phyloP scores from a whole-genome alignment of 164 flowering plant genomes.

The Paratinospora sagittata region DNA sequence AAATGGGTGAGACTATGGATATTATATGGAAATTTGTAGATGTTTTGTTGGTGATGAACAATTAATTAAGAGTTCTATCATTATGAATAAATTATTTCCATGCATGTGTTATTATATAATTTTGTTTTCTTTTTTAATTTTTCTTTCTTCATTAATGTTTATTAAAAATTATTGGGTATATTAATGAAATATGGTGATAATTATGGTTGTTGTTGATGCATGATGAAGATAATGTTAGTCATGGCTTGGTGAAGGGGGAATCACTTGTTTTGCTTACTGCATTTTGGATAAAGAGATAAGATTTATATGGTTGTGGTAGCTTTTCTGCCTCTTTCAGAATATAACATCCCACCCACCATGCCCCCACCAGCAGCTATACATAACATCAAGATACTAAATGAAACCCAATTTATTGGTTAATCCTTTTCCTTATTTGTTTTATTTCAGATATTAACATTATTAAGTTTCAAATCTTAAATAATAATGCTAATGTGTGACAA shows the following conservation, averaged over 20 bases:
- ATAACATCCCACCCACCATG: no score
- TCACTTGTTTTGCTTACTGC: background rate
- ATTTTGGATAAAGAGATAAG: background rate
- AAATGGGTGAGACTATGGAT: background rate
- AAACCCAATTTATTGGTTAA: no score
- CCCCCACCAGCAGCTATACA: no score
- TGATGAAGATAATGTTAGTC: background rate
- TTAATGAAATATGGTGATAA: background rate
- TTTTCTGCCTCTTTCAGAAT: background rate
- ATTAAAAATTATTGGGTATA: no score
- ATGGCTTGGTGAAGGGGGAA: no score
- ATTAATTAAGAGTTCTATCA: constrained; percentile 13
- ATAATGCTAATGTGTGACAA: no score
- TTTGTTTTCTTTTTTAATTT: background rate
- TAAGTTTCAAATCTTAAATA: no score
- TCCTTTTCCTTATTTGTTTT: no score
- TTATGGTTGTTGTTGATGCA: background rate
- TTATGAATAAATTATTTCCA: background rate
- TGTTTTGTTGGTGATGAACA: constrained; percentile 13
- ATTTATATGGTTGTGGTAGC: background rate
- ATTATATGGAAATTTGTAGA: background rate
- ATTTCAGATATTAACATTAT: no score
- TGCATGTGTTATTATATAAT: no score
- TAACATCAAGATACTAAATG: no score
- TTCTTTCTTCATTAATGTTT: no score